phyloP scores from a whole-genome alignment of 345 rosid species.

The Hibiscus trionum region DNA sequence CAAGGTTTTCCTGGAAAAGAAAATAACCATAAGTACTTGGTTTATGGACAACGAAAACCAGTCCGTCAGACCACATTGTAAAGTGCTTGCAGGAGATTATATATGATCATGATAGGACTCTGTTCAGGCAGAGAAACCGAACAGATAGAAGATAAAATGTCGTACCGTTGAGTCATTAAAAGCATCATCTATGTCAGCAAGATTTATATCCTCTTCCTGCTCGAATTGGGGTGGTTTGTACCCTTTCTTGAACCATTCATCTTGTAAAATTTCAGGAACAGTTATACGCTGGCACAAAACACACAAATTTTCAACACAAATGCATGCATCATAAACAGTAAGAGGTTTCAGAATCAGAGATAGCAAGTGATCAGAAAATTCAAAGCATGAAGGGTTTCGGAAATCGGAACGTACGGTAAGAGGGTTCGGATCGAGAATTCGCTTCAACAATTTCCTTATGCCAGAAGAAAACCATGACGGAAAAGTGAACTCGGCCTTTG shows the following conservation, averaged over 20 bases:
- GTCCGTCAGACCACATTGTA: no score
- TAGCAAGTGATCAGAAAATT: not conserved
- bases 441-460: conserved; percentile 53
- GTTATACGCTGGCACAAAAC: conserved; percentile 50
- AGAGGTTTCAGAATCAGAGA: not conserved
- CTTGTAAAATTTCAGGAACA: conserved; percentile 60
- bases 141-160: not conserved
- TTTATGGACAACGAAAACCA: no score
- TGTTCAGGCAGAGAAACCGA: not conserved
- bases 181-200: conserved; percentile 77
- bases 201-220: conserved; percentile 62
- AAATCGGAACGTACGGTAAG: conserved; percentile 40
- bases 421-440: conserved; percentile 84
- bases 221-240: conserved; percentile 66
- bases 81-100: not conserved
- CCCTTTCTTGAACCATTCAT: conserved; percentile 86
- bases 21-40: conserved; percentile 2
- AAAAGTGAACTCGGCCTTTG: conserved; percentile 51
- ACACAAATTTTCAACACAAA: not conserved
- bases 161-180: conserved; percentile 66
- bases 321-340: not conserved
- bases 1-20: conserved; percentile 56
- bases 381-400: conserved; percentile 1
- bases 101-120: not conserved
- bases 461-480: conserved; percentile 79